A percentile compares a stretch with the other conserved stretches of the same genome.
These are phyloP conservation scores for Hirsutella minnesotensis DNA, from an alignment of 2,329 filamentous ascomycete genomes.

Conservation along the genomic window DNA sequence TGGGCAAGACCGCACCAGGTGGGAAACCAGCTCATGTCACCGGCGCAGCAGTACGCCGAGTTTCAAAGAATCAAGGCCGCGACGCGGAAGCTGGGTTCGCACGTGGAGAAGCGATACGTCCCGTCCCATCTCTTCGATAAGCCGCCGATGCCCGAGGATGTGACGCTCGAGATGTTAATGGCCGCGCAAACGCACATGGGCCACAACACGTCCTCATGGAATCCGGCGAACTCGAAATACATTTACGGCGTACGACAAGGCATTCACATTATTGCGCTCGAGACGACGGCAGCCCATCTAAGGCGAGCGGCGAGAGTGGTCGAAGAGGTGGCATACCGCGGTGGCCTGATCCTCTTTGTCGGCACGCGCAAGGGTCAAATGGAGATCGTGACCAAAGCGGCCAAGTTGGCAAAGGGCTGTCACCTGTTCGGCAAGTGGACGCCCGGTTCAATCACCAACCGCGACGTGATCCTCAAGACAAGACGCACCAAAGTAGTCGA, in stretches of 20 bases:
- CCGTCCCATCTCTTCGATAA: constrained; percentile 55
- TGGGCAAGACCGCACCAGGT: constrained; percentile 21
- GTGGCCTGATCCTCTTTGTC: constrained; percentile 81
- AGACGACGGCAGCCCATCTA: constrained; percentile 77
- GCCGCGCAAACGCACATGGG: constrained; percentile 82
- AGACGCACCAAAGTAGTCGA: constrained; percentile 67
- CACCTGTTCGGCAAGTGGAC: constrained; percentile 92
- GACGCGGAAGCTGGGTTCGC: constrained; percentile 36
- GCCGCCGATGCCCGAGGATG: constrained; percentile 65
- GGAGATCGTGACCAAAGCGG: constrained; percentile 68
- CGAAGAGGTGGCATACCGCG: constrained; percentile 69
- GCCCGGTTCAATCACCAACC: constrained; percentile 84
- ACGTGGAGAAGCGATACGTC: constrained; percentile 44
- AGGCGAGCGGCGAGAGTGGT: constrained; percentile 90
- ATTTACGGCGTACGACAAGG: constrained; percentile 84
- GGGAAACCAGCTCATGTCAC: constrained; percentile 22
- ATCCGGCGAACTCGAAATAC: constrained; percentile 85
- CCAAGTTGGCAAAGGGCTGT: constrained; percentile 64
- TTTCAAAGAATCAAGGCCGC: constrained; percentile 26
- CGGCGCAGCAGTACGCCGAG: constrained; percentile 26
- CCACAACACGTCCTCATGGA: constrained; percentile 85
- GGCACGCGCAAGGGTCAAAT: constrained; percentile 78
- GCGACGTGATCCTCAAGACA: constrained; percentile 69
- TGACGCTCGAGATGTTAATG: constrained; percentile 84
- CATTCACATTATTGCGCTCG: constrained; percentile 87